Evolutionary conservation across 352 stramenopile genomes (phyloP).

Genomic region (Phytophthora litchii): DNA sequence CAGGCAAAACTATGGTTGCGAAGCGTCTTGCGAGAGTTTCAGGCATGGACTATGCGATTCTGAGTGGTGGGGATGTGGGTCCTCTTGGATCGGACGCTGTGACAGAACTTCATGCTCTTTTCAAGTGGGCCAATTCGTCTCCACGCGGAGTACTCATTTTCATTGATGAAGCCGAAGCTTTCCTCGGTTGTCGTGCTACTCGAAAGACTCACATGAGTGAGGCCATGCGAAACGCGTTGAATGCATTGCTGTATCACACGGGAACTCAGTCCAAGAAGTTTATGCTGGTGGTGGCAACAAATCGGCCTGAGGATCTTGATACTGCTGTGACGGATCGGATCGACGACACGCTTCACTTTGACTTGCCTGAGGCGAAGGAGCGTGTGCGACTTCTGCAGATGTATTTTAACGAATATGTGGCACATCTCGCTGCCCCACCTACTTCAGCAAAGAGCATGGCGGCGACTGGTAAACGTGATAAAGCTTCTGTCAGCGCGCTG

Average conservation of each 20-base stretch:
- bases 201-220: conserved; percentile 87
- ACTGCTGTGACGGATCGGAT: conserved; percentile 81
- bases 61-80: conserved; percentile 86
- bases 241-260: conserved; percentile 85
- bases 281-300: conserved; percentile 87
- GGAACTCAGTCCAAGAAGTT: conserved; percentile 73
- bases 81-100: conserved; percentile 77
- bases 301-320: conserved; percentile 82
- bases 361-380: conserved; percentile 66
- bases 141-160: conserved; percentile 84
- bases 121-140: conserved; percentile 81
- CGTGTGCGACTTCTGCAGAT: conserved; percentile 69
- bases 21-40: conserved; percentile 70
- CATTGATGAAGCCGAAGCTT: conserved; percentile 89
- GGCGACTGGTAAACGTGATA: conserved; percentile 8
- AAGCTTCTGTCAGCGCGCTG: conserved; percentile 25
- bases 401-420: conserved; percentile 74
- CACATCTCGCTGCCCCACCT: conserved; percentile 22
- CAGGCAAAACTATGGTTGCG: conserved; percentile 90
- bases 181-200: conserved; percentile 73
- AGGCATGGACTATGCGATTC: conserved; percentile 84
- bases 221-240: conserved; percentile 82
- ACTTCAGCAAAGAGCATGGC: not conserved
- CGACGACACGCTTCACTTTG: conserved; percentile 84
- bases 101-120: conserved; percentile 81